These are phyloP conservation scores for Cercospora brassicicola DNA, from an alignment of 2,329 filamentous ascomycete genomes.

Conservation along the genomic window DNA sequence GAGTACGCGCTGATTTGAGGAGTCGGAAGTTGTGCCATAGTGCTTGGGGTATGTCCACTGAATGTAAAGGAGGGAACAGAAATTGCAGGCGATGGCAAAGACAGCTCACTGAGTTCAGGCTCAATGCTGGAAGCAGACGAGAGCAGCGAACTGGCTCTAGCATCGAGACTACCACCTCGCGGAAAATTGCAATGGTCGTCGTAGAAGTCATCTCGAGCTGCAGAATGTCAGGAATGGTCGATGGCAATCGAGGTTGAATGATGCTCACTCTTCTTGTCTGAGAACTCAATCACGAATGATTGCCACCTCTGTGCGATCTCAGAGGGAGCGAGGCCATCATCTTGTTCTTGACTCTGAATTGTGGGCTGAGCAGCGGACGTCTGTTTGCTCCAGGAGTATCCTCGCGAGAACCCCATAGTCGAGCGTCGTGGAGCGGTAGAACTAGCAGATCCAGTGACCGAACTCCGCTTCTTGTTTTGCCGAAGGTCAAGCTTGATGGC, in stretches of 20 bases:
- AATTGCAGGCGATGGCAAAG: neutral
- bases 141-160: neutral
- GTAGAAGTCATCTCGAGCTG: conserved; percentile 4
- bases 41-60: neutral
- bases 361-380: neutral
- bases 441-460: neutral
- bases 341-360: neutral
- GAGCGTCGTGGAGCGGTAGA: neutral
- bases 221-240: neutral
- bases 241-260: neutral
- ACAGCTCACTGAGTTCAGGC: neutral
- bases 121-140: neutral
- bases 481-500: neutral
- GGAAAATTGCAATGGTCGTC: neutral
- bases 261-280: neutral
- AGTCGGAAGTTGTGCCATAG: neutral
- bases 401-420: neutral
- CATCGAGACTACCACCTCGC: neutral
- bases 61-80: neutral
- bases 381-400: neutral
- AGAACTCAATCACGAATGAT: neutral
- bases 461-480: neutral
- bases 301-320: neutral
- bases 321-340: neutral
- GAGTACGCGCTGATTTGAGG: neutral